A percentile compares a stretch with the other conserved stretches of the same genome.
phyloP scores from a whole-genome alignment of 2,329 filamentous ascomycete species.

The Trichoderma sp. region DNA sequence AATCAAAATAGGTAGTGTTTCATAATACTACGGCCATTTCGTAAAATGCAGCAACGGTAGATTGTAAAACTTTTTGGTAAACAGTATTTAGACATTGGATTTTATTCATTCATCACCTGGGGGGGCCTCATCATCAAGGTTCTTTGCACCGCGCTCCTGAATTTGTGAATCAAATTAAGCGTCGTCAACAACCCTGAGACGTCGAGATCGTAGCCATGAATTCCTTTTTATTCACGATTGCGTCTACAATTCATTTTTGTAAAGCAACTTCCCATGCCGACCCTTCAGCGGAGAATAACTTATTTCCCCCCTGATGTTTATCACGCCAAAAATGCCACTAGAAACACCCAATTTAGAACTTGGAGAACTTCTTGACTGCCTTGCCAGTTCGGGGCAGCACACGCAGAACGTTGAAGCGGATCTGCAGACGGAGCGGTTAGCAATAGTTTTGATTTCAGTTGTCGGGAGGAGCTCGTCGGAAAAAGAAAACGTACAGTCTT shows the following conservation, averaged over 20 bases:
- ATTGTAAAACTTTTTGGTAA: neutral
- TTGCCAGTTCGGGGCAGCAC: slow-evolving; percentile 97
- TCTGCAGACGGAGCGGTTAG: slow-evolving; percentile 53
- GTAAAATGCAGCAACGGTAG: neutral
- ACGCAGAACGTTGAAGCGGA: slow-evolving; percentile 99
- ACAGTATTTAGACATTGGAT: slow-evolving; percentile 3
- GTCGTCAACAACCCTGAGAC: slow-evolving; percentile 24
- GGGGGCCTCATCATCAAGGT: slow-evolving; percentile 18
- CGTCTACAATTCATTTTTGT: slow-evolving; percentile 47
- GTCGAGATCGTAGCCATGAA: slow-evolving; percentile 43
- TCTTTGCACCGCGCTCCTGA: slow-evolving; percentile 17
- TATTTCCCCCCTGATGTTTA: slow-evolving; percentile 46
- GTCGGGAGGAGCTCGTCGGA: neutral
- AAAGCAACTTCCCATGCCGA: slow-evolving; percentile 46
- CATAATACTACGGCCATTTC: neutral
- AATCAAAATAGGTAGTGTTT: neutral
- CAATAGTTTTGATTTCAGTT: neutral
- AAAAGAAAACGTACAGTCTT: slow-evolving; percentile 83
- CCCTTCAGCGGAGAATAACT: slow-evolving; percentile 43
- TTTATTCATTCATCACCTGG: slow-evolving; percentile 23
- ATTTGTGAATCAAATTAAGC: slow-evolving; percentile 26
- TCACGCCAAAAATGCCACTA: slow-evolving; percentile 59
- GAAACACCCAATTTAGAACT: slow-evolving; percentile 76
- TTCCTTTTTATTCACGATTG: slow-evolving; percentile 47
- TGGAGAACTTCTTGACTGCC: slow-evolving; percentile 95